Evolutionary conservation across 257 asterid species (phyloP), one percentile per base, ranked within the genome.

Genomic region (Mitragyna speciosa): DNA sequence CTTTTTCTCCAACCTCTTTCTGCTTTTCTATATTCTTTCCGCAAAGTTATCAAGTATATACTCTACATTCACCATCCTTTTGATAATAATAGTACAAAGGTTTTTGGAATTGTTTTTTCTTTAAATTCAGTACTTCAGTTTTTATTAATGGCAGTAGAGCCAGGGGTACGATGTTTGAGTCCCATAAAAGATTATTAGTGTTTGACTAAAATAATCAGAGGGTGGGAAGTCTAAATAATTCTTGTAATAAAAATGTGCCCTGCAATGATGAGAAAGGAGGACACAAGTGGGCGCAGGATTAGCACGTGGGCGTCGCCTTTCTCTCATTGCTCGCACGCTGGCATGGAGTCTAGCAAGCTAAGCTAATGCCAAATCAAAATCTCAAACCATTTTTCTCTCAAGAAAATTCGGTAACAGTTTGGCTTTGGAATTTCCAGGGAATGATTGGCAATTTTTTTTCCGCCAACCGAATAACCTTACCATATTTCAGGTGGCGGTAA

Each of bases 281-380:
- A 81, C 86, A 81, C 75, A 63, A 83, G 94, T 88, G 87, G 91
- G 90, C 86, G 81, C 87, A 81, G 76, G 87, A 86, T 87, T 90
- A 89, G 89, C 92, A 92, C 93, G 91, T 90, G 97, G 89, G 84
- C 82, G 52, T 87, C 86, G 84, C 88, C 92, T 86, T 88, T 91
- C 91, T 85, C 88, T 88, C 93, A 80, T 90, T 89, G 73, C 91
- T 81, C 80, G 89, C 94, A 88, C 89, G 91, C 92, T 90, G 93
- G 75, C 90, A 86, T 85, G 87, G 86, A 78, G 64, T 48, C 72
- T 80, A 77, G 68, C 82, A 80, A 81, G 56, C 75, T 47, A 64
- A 39, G 14, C 78, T 76, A 24, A 72, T 28, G 61, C 51, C n/a
- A 28, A 47, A 30, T 54, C 47, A 28, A 54, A 14, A 10, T 33